A percentile compares a stretch with the other conserved stretches of the same genome.
These are phyloP conservation scores for Auriscalpium orientale DNA, from an alignment of 768 basidiomycete species.

Conservation along the genomic window DNA sequence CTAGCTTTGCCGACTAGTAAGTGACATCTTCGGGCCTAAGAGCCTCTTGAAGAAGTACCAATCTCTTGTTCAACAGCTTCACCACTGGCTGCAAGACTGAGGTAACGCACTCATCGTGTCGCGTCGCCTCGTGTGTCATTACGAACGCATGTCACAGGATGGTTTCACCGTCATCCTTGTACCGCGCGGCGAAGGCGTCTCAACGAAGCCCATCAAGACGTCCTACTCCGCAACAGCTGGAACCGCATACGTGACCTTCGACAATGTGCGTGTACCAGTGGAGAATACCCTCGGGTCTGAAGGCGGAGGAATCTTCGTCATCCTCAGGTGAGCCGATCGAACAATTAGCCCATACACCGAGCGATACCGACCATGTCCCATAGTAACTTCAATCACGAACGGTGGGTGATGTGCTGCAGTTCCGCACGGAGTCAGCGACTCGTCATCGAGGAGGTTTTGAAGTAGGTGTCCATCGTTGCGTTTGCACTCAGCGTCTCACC, in stretches of 20 bases:
- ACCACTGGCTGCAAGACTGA: slow-evolving; percentile 69
- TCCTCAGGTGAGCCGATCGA: slow-evolving; percentile 33
- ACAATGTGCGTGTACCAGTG: slow-evolving; percentile 79
- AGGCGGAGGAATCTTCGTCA: slow-evolving; percentile 63
- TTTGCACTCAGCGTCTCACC: neutral
- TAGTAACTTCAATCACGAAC: slow-evolving; percentile 90
- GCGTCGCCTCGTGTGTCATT: slow-evolving; percentile 16
- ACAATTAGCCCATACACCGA: neutral
- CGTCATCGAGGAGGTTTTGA: slow-evolving; percentile 76
- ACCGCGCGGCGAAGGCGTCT: slow-evolving; percentile 72
- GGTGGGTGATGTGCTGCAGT: slow-evolving; percentile 84
- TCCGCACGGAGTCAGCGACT: slow-evolving; percentile 57
- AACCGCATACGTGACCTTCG: slow-evolving; percentile 74
- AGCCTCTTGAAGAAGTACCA: no score
- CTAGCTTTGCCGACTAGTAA: slow-evolving; percentile 33
- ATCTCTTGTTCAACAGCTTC: slow-evolving; percentile 30
- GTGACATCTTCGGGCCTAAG: slow-evolving; percentile 1
- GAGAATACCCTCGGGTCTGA: slow-evolving; percentile 82
- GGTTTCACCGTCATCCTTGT: slow-evolving; percentile 87
- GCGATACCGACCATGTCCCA: neutral
- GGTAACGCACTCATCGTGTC: slow-evolving; percentile 19
- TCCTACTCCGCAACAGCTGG: slow-evolving; percentile 84
- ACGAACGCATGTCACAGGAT: slow-evolving; percentile 19
- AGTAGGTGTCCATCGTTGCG: slow-evolving; percentile 31
- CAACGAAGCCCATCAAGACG: slow-evolving; percentile 82